Conservation (phyloP, 1,284 basidiomycete genomes). For the Austropuccinia psidii region DNA sequence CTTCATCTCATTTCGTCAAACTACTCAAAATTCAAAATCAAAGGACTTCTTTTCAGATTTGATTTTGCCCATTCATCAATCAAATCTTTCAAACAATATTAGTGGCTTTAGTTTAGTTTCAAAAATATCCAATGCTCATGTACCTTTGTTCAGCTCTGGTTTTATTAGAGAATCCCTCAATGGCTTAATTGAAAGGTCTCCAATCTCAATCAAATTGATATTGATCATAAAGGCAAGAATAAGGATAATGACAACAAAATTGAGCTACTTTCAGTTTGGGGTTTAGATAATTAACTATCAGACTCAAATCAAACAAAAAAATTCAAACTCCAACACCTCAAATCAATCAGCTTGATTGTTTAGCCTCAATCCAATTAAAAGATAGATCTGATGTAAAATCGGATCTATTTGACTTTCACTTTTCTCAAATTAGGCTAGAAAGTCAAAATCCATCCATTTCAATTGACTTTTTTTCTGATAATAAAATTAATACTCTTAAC, state of each 20-base stretch:
- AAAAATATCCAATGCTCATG: not conserved
- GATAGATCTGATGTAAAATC: constrained; percentile 17
- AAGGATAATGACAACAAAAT: not conserved
- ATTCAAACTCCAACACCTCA: no score
- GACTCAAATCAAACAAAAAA: not conserved
- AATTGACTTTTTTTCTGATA: constrained; percentile 6
- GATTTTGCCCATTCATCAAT: not conserved
- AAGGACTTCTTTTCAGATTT: constrained; percentile 27
- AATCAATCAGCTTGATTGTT: no score
- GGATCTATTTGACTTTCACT: constrained; percentile 34
- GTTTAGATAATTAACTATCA: constrained; percentile 19
- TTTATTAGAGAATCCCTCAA: not conserved
- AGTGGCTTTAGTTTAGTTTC: constrained; percentile 34
- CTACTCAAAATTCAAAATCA: constrained; percentile 3
- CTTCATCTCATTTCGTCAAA: constrained; percentile 30
- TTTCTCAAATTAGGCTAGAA: constrained; percentile 12
- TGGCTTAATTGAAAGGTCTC: not conserved
- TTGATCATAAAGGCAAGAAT: not conserved
- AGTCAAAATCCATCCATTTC: not conserved
- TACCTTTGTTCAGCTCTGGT: not conserved
- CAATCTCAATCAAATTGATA: not conserved
- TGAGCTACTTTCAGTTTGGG: constrained; percentile 28
- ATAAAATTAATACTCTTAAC: not conserved
- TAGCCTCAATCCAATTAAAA: not conserved
- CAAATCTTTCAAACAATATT: not conserved